Evolutionary conservation across 1,139 yeast genomes (phyloP), one percentile per base, ranked within the genome.

Genomic region (Pichia kudriavzevii): DNA sequence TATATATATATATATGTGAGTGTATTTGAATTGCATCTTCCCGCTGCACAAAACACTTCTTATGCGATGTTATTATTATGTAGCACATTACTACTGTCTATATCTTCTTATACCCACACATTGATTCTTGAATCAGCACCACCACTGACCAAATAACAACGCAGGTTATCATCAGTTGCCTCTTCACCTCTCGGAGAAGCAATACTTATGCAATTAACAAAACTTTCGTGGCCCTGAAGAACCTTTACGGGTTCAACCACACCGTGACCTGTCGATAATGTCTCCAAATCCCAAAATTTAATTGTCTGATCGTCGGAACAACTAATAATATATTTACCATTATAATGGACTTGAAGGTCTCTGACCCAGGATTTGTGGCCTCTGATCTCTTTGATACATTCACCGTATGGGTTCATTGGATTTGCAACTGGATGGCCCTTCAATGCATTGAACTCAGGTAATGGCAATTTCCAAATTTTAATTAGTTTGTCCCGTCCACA

Each of bases 291-390:
- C 97, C 97, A 88, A 20, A 84, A 61, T 42, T 77, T 70, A 25
- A 88, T 70, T 2, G 76, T 64, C 45, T 78, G 77, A 56, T 88
- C 97, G 56, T 88, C 95, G 18, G 91, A 69, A 12, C 82, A 81
- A 38, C 87, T 76, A 29, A 82, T 65, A 17, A 88, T 56, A 46
- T 70, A 76, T 35, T 74, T 66, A 0, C 94, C 94, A 47, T 72
- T 76, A 1, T 94, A 94, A 55, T 84, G 95, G 32, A 83, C 62
- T 8, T 64, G 65, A 13, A 85, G 52, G 9, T 77, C 70, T 43
- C 82, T 74, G 1, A 88, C 82, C 97, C 97, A 88, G 13, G 94
- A 83, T 38, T 77, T 75, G 57, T 88, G 97, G 2, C 94, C 96
- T 11, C 40, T 42, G 8, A 46, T 31, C 58, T 53, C 38, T 79